A percentile compares a stretch with the other conserved stretches of the same genome.
Evolutionary conservation across 176 grass and related monocot genomes (phyloP).

Genomic region (Zea mays): Zm-B73-REFERENCE-NAM-5.0 NC_050101.1:156560001-156560500

Average conservation of each 20-base stretch:
- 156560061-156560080: conserved; percentile 96
- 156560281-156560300: conserved; percentile 77
- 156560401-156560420: conserved; percentile 99
- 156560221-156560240: conserved; percentile 27
- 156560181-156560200: conserved; percentile 84
- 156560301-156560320: conserved; percentile 98
- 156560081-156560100: conserved; percentile 90
- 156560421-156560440: conserved; percentile 98
- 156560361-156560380: conserved; percentile 99
- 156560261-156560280: conserved; percentile 81
- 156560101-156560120: conserved; percentile 95
- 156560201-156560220: conserved; percentile 35
- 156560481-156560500: conserved; percentile 22
- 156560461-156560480: conserved; percentile 28
- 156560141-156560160: conserved; percentile 97
- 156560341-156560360: conserved; percentile 95
- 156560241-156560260: conserved; percentile 32
- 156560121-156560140: conserved; percentile 74
- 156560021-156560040: conserved; percentile 94
- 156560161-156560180: conserved; percentile 89
- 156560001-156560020: background rate
- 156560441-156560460: conserved; percentile 61
- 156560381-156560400: conserved; percentile 98
- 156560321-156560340: conserved; percentile 95
- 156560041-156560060: conserved; percentile 99